Percentiles rank a stretch among this genome's conserved stretches.
Evolutionary conservation across 1,139 yeast genomes (phyloP).

Genomic region (Pichia sp.): DNA sequence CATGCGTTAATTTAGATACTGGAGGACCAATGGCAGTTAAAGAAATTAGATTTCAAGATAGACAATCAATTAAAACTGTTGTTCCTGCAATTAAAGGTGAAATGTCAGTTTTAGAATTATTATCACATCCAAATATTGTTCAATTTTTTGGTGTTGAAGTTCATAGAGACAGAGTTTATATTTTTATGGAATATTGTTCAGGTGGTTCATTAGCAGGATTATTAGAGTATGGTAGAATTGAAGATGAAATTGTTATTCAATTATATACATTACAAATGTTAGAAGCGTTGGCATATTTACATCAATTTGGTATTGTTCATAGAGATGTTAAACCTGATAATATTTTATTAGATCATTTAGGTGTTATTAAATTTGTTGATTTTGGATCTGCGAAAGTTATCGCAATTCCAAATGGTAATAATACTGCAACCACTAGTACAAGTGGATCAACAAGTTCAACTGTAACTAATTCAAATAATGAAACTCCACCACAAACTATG

Average conservation of each 20-base stretch:
- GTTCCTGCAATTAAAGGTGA: slow-evolving; percentile 90
- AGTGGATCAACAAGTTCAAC: not conserved
- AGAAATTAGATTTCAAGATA: slow-evolving; percentile 86
- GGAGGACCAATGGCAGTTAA: slow-evolving; percentile 97
- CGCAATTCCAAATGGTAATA: slow-evolving; percentile 53
- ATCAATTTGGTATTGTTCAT: slow-evolving; percentile 93
- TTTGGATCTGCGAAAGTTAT: slow-evolving; percentile 97
- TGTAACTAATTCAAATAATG: not conserved
- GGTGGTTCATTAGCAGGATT: slow-evolving; percentile 88
- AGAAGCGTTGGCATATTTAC: slow-evolving; percentile 92
- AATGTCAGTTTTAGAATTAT: slow-evolving; percentile 92
- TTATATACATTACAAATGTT: slow-evolving; percentile 87
- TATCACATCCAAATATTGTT: slow-evolving; percentile 92
- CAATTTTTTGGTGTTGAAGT: slow-evolving; percentile 97
- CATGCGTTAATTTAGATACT: slow-evolving; percentile 87
- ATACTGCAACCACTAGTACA: not conserved
- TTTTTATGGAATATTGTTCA: slow-evolving; percentile 96
- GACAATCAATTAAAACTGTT: slow-evolving; percentile 76
- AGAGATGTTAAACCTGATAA: slow-evolving; percentile 96
- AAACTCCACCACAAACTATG: not conserved
- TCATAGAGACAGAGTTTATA: slow-evolving; percentile 89
- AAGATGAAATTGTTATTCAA: slow-evolving; percentile 89
- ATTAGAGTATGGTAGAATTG: slow-evolving; percentile 85
- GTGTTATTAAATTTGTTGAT: slow-evolving; percentile 91
- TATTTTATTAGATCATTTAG: slow-evolving; percentile 81